Percentiles rank a stretch among this genome's conserved stretches.
These are phyloP conservation scores for Penicillium coffeae DNA, from an alignment of 495 filamentous ascomycete species.

Conservation along the genomic window DNA sequence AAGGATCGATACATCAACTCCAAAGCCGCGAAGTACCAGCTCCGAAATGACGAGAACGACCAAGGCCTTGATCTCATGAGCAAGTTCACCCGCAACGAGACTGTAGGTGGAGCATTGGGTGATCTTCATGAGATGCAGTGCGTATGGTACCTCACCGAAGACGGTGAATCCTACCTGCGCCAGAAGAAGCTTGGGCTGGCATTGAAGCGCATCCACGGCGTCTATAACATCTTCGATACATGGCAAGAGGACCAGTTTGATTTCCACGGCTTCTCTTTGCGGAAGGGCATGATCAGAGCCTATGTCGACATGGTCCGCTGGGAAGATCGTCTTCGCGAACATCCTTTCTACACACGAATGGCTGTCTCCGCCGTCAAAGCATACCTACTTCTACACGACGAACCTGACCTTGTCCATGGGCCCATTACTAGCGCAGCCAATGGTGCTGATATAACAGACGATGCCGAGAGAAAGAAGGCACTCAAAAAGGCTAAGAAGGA, in stretches of 20 bases:
- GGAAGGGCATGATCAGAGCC: constrained; percentile 91
- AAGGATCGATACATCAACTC: constrained; percentile 97
- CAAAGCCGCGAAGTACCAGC: constrained; percentile 94
- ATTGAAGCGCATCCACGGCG: constrained; percentile 81
- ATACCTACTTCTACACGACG: constrained; percentile 77
- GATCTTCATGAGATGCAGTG: constrained; percentile 99
- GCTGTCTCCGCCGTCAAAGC: constrained; percentile 77
- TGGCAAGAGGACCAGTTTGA: constrained; percentile 99
- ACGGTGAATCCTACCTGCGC: constrained; percentile 83
- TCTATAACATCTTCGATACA: constrained; percentile 89
- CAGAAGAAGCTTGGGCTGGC: constrained; percentile 80
- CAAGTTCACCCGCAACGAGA: constrained; percentile 90
- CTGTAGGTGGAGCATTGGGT: constrained; percentile 77
- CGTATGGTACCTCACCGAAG: constrained; percentile 94
- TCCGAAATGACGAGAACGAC: constrained; percentile 88
- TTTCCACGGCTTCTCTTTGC: constrained; percentile 93
- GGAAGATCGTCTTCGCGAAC: constrained; percentile 86
- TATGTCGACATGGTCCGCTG: constrained; percentile 96
- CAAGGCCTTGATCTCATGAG: constrained; percentile 83
- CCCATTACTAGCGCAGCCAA: constrained; percentile 52
- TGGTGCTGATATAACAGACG: constrained; percentile 54
- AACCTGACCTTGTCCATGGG: constrained; percentile 59
- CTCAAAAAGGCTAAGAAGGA: constrained; percentile 94
- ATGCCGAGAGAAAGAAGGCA: constrained; percentile 82
- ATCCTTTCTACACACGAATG: constrained; percentile 89